Percentiles rank a stretch among this genome's conserved stretches.
Conservation (phyloP, 2,329 filamentous ascomycete species). For the Clarireedia paspali region DNA sequence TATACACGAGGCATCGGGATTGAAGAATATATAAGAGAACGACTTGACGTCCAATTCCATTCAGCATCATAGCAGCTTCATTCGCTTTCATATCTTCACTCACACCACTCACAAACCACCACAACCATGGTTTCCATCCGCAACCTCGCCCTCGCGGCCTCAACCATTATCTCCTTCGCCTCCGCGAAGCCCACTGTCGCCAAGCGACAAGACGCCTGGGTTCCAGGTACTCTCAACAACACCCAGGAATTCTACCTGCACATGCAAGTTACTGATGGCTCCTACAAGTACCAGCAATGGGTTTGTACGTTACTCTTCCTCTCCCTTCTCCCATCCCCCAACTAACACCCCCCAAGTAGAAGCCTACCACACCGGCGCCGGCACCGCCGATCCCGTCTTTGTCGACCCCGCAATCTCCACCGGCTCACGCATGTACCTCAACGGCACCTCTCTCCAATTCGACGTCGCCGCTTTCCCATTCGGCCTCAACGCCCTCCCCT, state of each 20-base stretch:
- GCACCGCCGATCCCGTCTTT: constrained; percentile 19
- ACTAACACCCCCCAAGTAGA: constrained; percentile 13
- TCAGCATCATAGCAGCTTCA: too few relatives aligned
- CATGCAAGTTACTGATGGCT: constrained; percentile 9
- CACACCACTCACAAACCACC: not conserved
- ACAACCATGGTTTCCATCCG: constrained; percentile 15
- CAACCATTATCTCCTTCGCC: constrained; percentile 10
- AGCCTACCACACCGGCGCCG: constrained; percentile 22
- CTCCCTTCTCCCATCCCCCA: not conserved
- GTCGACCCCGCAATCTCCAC: not conserved
- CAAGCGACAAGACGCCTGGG: constrained; percentile 10
- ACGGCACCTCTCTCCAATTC: constrained; percentile 20
- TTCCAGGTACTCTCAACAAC: constrained; percentile 18
- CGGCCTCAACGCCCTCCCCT: constrained; percentile 16
- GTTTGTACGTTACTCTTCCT: constrained; percentile 9
- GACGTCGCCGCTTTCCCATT: constrained; percentile 17
- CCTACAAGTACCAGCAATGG: constrained; percentile 13
- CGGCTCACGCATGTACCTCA: constrained; percentile 16
- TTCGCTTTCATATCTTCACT: not conserved
- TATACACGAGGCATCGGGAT: too few relatives aligned
- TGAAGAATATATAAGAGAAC: too few relatives aligned
- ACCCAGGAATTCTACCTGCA: constrained; percentile 23
- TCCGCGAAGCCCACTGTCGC: constrained; percentile 7
- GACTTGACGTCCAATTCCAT: too few relatives aligned
- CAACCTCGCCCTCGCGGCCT: constrained; percentile 12